phyloP scores from a whole-genome alignment of 345 rosid species.

The Turritis glabra region DNA sequence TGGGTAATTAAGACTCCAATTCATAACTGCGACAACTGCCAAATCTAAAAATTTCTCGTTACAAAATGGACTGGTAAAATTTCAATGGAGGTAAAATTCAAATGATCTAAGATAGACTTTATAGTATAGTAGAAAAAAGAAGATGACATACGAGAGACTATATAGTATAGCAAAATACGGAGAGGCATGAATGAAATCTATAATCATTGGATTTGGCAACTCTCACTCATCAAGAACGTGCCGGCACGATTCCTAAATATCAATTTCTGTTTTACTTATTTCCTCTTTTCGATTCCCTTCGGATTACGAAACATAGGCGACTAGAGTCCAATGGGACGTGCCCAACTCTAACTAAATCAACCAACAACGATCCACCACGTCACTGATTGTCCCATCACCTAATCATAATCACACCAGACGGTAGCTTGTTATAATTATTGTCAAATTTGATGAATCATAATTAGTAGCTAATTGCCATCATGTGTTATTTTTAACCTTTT shows the following conservation, averaged over 20 bases:
- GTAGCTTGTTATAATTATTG: conserved; percentile 18
- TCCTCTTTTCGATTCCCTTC: background rate
- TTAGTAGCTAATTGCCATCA: conserved; percentile 13
- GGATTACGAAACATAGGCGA: conserved; percentile 17
- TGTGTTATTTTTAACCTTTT: background rate
- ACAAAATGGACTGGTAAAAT: background rate
- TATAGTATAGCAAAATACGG: conserved; percentile 2
- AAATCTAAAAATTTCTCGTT: background rate
- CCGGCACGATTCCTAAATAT: conserved; percentile 18
- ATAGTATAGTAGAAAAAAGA: background rate
- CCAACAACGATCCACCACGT: conserved; percentile 20
- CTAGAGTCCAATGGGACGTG: conserved; percentile 31
- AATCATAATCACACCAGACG: conserved; percentile 35
- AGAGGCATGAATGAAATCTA: conserved; percentile 5
- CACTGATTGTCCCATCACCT: conserved; percentile 21
- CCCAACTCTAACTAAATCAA: conserved; percentile 26
- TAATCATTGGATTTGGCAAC: conserved; percentile 21
- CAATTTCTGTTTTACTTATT: background rate
- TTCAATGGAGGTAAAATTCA: background rate
- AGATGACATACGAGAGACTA: background rate
- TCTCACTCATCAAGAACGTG: conserved; percentile 24
- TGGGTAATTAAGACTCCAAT: background rate
- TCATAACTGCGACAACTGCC: background rate
- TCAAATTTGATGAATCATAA: background rate
- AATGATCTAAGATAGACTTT: background rate